A percentile compares a stretch with the other conserved stretches of the same genome.
These are phyloP conservation scores for Haplographium delicatum DNA, from an alignment of 495 filamentous ascomycete species.

Conservation along the genomic window DNA sequence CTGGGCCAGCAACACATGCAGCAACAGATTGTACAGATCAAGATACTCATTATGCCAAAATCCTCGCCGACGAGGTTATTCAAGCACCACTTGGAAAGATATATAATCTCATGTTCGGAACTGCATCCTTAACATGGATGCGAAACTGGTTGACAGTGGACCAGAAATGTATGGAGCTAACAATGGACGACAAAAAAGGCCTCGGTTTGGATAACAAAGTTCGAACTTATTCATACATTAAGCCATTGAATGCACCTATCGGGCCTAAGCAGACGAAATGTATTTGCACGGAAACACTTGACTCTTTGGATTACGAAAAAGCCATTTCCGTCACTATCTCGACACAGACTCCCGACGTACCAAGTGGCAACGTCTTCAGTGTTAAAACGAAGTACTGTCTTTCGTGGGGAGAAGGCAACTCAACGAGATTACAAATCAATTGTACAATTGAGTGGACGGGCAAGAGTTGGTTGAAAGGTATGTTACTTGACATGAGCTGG, in stretches of 20 bases:
- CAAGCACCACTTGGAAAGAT: conserved; percentile 88
- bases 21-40: conserved; percentile 79
- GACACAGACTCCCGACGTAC: conserved; percentile 93
- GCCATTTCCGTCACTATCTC: conserved; percentile 69
- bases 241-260: conserved; percentile 75
- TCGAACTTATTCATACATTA: conserved; percentile 82
- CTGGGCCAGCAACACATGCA: conserved; percentile 76
- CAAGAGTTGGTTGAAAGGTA: conserved; percentile 98
- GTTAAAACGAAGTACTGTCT: conserved; percentile 94
- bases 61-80: conserved; percentile 79
- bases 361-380: conserved; percentile 84
- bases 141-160: conserved; percentile 78
- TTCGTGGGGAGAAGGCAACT: conserved; percentile 80
- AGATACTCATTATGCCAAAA: conserved; percentile 73
- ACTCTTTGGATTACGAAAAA: conserved; percentile 82
- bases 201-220: conserved; percentile 61
- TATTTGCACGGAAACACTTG: conserved; percentile 76
- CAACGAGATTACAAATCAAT: conserved; percentile 76
- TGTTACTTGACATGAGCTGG: conserved; percentile 11
- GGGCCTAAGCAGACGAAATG: conserved; percentile 96
- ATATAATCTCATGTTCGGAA: conserved; percentile 81
- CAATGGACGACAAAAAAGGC: conserved; percentile 78
- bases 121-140: conserved; percentile 72
- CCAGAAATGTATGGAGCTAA: conserved; percentile 82
- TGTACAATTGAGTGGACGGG: conserved; percentile 93